Base-by-base conservation (phyloP, 1,139 yeast genomes). In the Meyerozyma sp. region DNA sequence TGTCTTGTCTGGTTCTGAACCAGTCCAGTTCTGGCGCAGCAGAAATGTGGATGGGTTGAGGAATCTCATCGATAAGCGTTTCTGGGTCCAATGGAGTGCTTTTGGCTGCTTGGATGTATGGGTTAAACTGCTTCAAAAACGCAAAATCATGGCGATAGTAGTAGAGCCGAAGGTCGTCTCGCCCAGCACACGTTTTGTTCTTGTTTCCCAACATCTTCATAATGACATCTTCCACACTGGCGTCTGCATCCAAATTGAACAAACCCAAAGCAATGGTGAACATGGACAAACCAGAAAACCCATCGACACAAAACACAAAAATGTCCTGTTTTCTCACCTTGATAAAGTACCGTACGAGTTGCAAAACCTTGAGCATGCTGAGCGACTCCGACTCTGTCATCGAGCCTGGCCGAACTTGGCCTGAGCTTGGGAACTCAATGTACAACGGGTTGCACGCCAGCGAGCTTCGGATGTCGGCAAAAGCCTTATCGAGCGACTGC, bases 201-300 rank as follows among this genome's bases (percentile, higher is more conserved):
- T 38, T 32, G 29, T 46, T 43, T 21, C 49, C 46, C 32, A 51
- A 45, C 21, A 55, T 42, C 11, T 47, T 42, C 6, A 50, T 34
- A 11, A 54, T 49, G 5, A 59, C 50, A 18, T 61, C 60, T 46
- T 69, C 73, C 40, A 7, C 47, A 44, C 25, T 44, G 26, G 44
- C 45, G 46, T 8, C 43, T n/a, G n/a, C 53, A 27, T 10, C 52
- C 32, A 53, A 46, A 32, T 47, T 45, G 34, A 61, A 51, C 43
- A 62, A 53, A 5, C 61, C 61, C 20, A 65, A 49, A 0, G 65
- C 50, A 36, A 68, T 57, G 4, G 63, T 49, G 35, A 70, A 51
- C 29, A 69, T 47, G 5, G 72, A 61, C 32, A 66, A 56, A 1
- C 74, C 74, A 11, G 76, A 68, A 47, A 67, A 70, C 0, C 76